Conservation (phyloP, 176 grass and related monocot species). For the Chrysopogon serrulatus region DNA sequence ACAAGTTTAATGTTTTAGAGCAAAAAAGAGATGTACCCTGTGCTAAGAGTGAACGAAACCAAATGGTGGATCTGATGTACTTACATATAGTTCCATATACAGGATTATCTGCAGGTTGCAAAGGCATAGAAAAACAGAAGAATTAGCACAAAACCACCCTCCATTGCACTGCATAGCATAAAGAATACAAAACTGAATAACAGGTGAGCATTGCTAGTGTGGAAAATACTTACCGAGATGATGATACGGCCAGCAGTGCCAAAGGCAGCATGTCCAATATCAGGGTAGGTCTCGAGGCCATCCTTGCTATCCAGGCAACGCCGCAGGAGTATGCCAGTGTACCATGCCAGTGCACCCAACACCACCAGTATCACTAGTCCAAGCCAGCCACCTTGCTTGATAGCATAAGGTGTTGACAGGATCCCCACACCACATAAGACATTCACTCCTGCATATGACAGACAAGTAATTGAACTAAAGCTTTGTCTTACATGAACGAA, state of each 20-base stretch:
- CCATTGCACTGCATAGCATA: background rate
- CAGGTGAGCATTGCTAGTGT: background rate
- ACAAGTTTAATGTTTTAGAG: background rate
- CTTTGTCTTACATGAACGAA: background rate
- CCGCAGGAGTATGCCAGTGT: slow-evolving; percentile 77
- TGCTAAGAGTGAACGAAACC: background rate
- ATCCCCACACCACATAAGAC: slow-evolving; percentile 92
- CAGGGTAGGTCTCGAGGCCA: slow-evolving; percentile 79
- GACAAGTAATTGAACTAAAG: background rate
- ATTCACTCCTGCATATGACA: slow-evolving; percentile 64
- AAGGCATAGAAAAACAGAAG: slow-evolving; percentile 6
- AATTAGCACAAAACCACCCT: slow-evolving; percentile 8
- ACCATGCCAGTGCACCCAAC: slow-evolving; percentile 60
- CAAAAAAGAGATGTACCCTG: background rate
- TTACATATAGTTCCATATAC: slow-evolving; percentile 92
- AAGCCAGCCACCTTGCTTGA: slow-evolving; percentile 78
- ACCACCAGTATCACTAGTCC: slow-evolving; percentile 57
- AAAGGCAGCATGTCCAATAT: slow-evolving; percentile 91
- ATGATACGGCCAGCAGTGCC: slow-evolving; percentile 66
- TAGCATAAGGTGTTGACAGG: slow-evolving; percentile 82
- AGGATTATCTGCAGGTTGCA: slow-evolving; percentile 70
- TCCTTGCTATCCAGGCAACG: slow-evolving; percentile 76
- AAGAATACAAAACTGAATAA: background rate
- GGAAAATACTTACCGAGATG: slow-evolving; percentile 56
- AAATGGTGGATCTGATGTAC: slow-evolving; percentile 12